Base-by-base conservation (phyloP, 768 basidiomycete genomes). In the Lactarius pseudohatsudake region DNA sequence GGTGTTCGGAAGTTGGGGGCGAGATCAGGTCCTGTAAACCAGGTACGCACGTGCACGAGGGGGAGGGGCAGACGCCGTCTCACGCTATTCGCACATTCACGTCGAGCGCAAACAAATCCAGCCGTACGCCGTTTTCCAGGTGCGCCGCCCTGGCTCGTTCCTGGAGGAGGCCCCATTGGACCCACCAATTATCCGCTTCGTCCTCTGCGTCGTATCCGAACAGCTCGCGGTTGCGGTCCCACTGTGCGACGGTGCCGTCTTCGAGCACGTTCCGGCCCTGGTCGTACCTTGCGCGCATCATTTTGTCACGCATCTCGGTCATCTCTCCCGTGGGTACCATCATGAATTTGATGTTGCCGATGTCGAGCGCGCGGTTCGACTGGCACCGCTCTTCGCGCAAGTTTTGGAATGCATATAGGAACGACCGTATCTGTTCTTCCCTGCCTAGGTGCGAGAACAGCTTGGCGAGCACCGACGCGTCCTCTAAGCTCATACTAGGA, bases 401-500 rank as follows among this genome's bases (percentile, higher is more conserved):
- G 47, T 76, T 75, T 61, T 78, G 75, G 64, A 75, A 79, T 1
- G 77, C 78, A 57, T 75, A 73, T 2, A 79, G 70, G 56, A 78
- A 73, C 57, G 70, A 72, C 6, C 56, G 61, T 62, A 79, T 76
- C 61, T 79, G 77, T 30, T 73, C 74, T 28, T 67, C 60, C 8
- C 55, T 50, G 53, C 67, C 68, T 20, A 79, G 71, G 63, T 77
- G 77, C 5, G 77, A 75, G 72, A 80, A 80, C 32, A 80, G 71
- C 65, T 76, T 78, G 38, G 75, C 78, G 11, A 80, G 72, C 3
- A 79, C 77, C 10, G 77, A 77, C 5, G 78, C 78, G 64, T 80
- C 79, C 59, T 80, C 79, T 34, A 79, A 64, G 9, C 74, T 76
- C 76, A 79, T 78, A 28, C 76, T 75, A 9, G 74, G 69, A 13